Evolutionary conservation across 495 filamentous ascomycete genomes (phyloP), one percentile per base, ranked within the genome.

Genomic region (Xylaria castorea): DNA sequence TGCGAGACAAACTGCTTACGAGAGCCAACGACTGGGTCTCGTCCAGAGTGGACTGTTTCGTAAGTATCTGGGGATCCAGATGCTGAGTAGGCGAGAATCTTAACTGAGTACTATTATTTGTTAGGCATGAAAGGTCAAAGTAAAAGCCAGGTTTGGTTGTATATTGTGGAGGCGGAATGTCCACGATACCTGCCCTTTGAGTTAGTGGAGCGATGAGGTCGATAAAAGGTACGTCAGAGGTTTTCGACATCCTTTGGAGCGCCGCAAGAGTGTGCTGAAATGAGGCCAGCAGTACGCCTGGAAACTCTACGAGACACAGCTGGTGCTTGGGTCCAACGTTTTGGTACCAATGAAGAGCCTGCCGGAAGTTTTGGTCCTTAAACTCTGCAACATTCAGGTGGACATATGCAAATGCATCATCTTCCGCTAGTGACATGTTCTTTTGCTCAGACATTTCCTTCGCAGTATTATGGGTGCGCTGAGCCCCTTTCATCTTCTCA

Each of bases 261-360:
- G 89, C 91, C 72, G 82, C 79, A n/a, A 94, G 80, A 0, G 90
- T 91, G 25, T 90, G 87, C 53, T 89, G 82, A 75, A 95, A 95
- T 2, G 92, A 85, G 0, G 88, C 85, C 16, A 93, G 84, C 1
- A 94, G 81, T 5, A 95, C 81, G 11, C 88, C 89, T 0, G 91
- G 92, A 68, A 94, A 93, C 71, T 94, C 92, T 1, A 93, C 85
- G 11, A 94, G 83, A 14, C 81, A 85, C 73, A 73, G 76, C 42
- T 74, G 79, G 38, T 73, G 69, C 8, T 34, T 40, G 0, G 65
- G 38, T 0, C 79, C 76, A 22, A 78, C 42, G 46, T 73, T 65
- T 12, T 65, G 71, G 63, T 73, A 80, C 76, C 76, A 80, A 44
- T 70, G 71, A 14, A 81, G 75, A 7, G 74, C 68, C 38, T 76